Base-by-base conservation (phyloP, 371 early-diverging fungal genomes). In the Saksenaea vasiformis region DNA sequence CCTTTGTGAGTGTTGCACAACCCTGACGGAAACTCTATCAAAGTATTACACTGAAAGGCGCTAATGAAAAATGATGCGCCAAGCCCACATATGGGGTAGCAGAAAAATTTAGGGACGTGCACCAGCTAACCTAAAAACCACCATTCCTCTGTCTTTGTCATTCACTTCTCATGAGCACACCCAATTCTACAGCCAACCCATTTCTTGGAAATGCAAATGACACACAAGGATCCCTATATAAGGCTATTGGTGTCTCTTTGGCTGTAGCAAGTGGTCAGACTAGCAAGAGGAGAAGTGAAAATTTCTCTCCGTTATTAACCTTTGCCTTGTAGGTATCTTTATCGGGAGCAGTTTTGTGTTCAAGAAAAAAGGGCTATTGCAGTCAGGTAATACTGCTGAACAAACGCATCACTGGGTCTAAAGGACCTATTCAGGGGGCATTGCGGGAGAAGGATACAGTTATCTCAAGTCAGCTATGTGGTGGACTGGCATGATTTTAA, bases 401-500 rank as follows among this genome's bases (percentile, higher is more conserved):
- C n/a, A 9, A 35, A 17, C n/a, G 10, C 9, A 43, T 22, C 37
- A 39, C 38, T n/a, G 13, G 28, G 19, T 2, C 15, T 2, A n/a
- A 11, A 61, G 37, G n/a, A 24, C 19, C 26, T 3, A 1, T 44
- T 35, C 22, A 69, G 78, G 80, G 38, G 75, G 74, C 37, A 58
- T 80, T 27, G 93, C 94, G 14, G 93, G 92, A n/a, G 92, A 96
- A 64, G 87, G 88, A 8, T 89, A 95, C 65, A 82, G 79, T 19
- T 97, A 95, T 70, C 79, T 96, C 27, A 87, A 87, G 65, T 93
- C 91, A 65, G 62, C 81, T n/a, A 84, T 93, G 65, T 97, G 98
- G 98, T 97, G 98, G 98, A 74, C 86, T 41, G 98, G 98, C 41
- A 95, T 95, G 93, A 74, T 82, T 17, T 67, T 89, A 61, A 89